Conservation (phyloP, 164 flowering plant species). For the Magnolia changhungtana region DNA sequence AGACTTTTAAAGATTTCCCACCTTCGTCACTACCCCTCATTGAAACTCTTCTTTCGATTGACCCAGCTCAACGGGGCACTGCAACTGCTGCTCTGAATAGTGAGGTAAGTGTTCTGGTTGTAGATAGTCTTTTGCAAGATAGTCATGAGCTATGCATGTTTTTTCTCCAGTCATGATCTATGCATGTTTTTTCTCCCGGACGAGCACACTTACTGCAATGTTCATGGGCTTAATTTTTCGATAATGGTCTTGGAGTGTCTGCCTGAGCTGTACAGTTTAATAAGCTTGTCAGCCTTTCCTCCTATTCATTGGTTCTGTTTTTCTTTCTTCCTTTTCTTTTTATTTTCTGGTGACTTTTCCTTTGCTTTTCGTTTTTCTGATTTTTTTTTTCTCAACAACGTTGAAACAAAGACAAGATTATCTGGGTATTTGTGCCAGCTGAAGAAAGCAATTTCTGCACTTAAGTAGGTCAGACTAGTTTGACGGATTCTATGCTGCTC, state of each 20-base stretch:
- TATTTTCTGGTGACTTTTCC: too few relatives aligned
- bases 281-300: too few relatives aligned
- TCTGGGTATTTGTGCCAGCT: too few relatives aligned
- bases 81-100: constrained; percentile 73
- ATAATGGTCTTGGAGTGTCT: not conserved
- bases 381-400: too few relatives aligned
- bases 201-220: not conserved
- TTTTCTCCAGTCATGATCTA: not conserved
- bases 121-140: not conserved
- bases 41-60: constrained; percentile 77
- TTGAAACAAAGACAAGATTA: too few relatives aligned
- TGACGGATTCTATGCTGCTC: too few relatives aligned
- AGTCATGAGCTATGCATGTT: not conserved
- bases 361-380: too few relatives aligned
- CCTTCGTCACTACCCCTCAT: constrained; percentile 60
- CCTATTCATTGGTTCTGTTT: too few relatives aligned
- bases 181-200: not conserved
- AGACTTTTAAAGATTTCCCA: constrained; percentile 79
- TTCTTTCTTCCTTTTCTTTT: too few relatives aligned
- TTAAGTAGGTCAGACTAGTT: too few relatives aligned
- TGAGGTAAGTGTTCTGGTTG: constrained; percentile 48
- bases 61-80: constrained; percentile 72
- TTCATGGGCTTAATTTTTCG: not conserved
- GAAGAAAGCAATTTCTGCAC: too few relatives aligned
- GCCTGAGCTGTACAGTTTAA: too few relatives aligned